phyloP scores from a whole-genome alignment of 2,329 filamentous ascomycete genomes.

The Pseudopyricularia javanii region DNA sequence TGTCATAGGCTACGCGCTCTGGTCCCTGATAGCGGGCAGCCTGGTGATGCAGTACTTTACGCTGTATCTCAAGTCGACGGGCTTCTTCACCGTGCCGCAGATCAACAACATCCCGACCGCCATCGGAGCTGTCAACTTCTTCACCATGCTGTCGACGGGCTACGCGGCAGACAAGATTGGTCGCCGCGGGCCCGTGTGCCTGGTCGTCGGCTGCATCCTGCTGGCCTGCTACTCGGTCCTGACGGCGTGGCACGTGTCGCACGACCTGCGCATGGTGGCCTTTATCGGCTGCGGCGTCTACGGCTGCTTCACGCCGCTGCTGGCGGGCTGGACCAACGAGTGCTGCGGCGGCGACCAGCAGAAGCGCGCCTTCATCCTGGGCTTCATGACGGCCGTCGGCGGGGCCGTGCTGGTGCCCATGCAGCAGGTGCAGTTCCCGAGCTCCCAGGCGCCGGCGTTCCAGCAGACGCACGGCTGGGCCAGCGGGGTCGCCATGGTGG shows the following conservation, averaged over 20 bases:
- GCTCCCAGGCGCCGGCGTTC: constrained; percentile 21
- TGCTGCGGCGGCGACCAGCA: constrained; percentile 27
- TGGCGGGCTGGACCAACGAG: constrained; percentile 27
- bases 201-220: constrained; percentile 20
- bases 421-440: constrained; percentile 24
- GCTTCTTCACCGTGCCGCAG: constrained; percentile 17
- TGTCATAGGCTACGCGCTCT: constrained; percentile 23
- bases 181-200: constrained; percentile 20
- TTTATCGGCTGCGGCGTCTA: constrained; percentile 26
- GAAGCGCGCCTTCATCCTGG: constrained; percentile 26
- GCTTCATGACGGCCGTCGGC: constrained; percentile 23
- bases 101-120: constrained; percentile 32
- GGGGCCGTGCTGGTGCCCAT: constrained; percentile 24
- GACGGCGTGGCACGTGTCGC: constrained; percentile 22
- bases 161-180: constrained; percentile 19
- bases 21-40: constrained; percentile 23
- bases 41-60: constrained; percentile 27
- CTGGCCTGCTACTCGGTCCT: constrained; percentile 23
- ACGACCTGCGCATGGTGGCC: constrained; percentile 22
- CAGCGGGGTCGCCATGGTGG: constrained; percentile 17
- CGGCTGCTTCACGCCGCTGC: constrained; percentile 26
- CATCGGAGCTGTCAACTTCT: constrained; percentile 28
- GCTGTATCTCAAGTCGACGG: constrained; percentile 24
- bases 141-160: constrained; percentile 21
- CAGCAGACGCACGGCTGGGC: constrained; percentile 21